A percentile compares a stretch with the other conserved stretches of the same genome.
Conservation (phyloP, 352 stramenopile genomes). For the Thraustochytrium sp. region DNA sequence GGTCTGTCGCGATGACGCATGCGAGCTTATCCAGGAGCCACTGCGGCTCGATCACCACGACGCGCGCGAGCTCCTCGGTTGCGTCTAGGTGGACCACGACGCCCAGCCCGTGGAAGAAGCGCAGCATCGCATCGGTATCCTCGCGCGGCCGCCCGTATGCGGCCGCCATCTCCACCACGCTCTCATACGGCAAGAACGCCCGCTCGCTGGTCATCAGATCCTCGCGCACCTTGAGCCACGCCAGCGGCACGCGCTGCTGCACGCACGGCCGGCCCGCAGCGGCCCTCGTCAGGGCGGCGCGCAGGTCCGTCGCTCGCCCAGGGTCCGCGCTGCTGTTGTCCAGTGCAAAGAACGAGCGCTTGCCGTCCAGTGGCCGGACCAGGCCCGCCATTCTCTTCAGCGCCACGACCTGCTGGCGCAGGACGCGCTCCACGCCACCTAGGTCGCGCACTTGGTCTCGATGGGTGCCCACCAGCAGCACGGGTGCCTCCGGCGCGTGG, state of each 20-base stretch:
- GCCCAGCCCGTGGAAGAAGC: slow-evolving; percentile 13
- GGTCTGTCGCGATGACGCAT: slow-evolving; percentile 22
- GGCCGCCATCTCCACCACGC: background rate
- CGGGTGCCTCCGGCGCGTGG: slow-evolving; percentile 37
- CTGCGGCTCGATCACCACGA: slow-evolving; percentile 45
- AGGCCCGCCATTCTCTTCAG: background rate
- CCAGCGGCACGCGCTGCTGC: background rate
- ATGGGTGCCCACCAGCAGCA: slow-evolving; percentile 46
- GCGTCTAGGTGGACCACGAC: background rate
- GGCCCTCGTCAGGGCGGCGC: background rate
- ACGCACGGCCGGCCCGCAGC: background rate
- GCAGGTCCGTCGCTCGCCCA: background rate
- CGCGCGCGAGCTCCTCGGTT: background rate
- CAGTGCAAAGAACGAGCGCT: slow-evolving; percentile 45
- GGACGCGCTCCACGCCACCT: slow-evolving; percentile 11
- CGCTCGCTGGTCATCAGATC: background rate
- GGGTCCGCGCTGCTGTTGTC: slow-evolving; percentile 41
- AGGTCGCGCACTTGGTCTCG: slow-evolving; percentile 25
- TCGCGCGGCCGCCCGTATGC: background rate
- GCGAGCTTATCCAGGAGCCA: slow-evolving; percentile 48
- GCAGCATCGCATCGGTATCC: background rate
- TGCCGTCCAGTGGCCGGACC: no score
- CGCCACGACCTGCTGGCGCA: background rate
- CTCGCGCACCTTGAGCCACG: slow-evolving; percentile 46
- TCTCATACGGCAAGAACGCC: background rate